A percentile compares a stretch with the other conserved stretches of the same genome.
Evolutionary conservation across 1,284 basidiomycete species (phyloP).

Genomic region (Tetrapyrgos nigripes): DNA sequence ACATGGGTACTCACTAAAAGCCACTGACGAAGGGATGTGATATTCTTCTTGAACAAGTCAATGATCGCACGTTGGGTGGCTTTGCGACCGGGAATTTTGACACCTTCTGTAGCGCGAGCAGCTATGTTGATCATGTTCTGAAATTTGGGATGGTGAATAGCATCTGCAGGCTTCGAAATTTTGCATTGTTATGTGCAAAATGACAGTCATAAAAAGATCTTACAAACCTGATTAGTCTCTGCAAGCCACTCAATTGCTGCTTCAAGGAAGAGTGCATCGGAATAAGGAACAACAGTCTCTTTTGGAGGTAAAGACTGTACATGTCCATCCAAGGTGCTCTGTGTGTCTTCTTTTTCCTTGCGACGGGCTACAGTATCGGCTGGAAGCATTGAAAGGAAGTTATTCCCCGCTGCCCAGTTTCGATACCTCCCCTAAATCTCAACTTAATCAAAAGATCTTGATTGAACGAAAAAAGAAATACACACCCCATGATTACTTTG

Average conservation of each 20-base stretch:
- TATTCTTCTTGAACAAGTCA: conserved; percentile 25
- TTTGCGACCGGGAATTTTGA: conserved; percentile 29
- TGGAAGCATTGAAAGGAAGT: conserved; percentile 13
- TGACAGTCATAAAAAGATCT: background rate
- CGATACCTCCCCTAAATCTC: conserved; percentile 5
- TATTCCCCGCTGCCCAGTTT: background rate
- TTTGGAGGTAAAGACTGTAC: background rate
- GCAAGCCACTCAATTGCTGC: conserved; percentile 43
- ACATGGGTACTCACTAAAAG: conserved; percentile 22
- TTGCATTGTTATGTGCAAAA: background rate
- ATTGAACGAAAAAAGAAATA: too few relatives aligned
- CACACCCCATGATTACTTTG: too few relatives aligned
- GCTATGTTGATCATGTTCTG: conserved; percentile 33
- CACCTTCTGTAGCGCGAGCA: conserved; percentile 26
- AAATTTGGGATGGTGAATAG: conserved; percentile 32
- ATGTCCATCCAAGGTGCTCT: background rate
- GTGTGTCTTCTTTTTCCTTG: background rate
- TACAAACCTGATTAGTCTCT: conserved; percentile 38
- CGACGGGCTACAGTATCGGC: background rate
- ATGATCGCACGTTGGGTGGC: conserved; percentile 25
- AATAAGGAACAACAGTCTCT: conserved; percentile 25
- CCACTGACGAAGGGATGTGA: conserved; percentile 18
- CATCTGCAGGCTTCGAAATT: conserved; percentile 28
- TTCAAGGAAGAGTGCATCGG: conserved; percentile 27
- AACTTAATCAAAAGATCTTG: background rate